These are phyloP conservation scores for Ascobolus immersus DNA, from an alignment of 495 filamentous ascomycete species.

Conservation along the genomic window DNA sequence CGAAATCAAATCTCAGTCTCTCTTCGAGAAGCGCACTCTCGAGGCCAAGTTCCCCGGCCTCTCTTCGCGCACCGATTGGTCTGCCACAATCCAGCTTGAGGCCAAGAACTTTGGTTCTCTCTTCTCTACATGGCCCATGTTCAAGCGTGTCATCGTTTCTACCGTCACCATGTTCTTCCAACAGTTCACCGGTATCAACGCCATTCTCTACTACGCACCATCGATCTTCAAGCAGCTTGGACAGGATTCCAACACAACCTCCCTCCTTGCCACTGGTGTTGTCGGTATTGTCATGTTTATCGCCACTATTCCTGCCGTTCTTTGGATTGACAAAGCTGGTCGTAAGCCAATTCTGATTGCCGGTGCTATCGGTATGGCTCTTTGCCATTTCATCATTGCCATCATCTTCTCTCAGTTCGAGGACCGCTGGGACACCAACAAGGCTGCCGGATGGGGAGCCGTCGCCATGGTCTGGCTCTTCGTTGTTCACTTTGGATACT, in stretches of 20 bases:
- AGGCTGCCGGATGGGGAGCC: constrained; percentile 47
- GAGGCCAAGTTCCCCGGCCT: constrained; percentile 38
- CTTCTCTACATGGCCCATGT: constrained; percentile 48
- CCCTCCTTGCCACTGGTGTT: constrained; percentile 53
- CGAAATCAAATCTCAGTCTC: constrained; percentile 56
- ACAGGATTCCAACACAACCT: constrained; percentile 32
- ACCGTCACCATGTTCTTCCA: constrained; percentile 50
- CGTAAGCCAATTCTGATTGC: constrained; percentile 19
- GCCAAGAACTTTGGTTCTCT: constrained; percentile 18
- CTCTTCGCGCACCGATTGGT: constrained; percentile 6
- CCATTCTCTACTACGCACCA: constrained; percentile 48
- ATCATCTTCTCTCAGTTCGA: constrained; percentile 42
- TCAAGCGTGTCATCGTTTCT: constrained; percentile 43
- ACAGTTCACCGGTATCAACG: constrained; percentile 53
- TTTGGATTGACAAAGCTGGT: constrained; percentile 25
- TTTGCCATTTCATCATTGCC: constrained; percentile 42
- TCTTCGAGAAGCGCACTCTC: constrained; percentile 53
- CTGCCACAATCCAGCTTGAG: constrained; percentile 9
- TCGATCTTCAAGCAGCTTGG: constrained; percentile 49
- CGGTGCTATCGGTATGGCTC: constrained; percentile 22
- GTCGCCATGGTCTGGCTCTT: constrained; percentile 66
- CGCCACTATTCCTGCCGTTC: constrained; percentile 39
- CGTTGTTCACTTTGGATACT: constrained; percentile 57
- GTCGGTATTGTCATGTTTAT: constrained; percentile 54
- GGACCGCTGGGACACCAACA: constrained; percentile 29